Evolutionary conservation across 2,329 filamentous ascomycete species (phyloP), one percentile per base, ranked within the genome.

Genomic region (Hypoxylon sp.): DNA sequence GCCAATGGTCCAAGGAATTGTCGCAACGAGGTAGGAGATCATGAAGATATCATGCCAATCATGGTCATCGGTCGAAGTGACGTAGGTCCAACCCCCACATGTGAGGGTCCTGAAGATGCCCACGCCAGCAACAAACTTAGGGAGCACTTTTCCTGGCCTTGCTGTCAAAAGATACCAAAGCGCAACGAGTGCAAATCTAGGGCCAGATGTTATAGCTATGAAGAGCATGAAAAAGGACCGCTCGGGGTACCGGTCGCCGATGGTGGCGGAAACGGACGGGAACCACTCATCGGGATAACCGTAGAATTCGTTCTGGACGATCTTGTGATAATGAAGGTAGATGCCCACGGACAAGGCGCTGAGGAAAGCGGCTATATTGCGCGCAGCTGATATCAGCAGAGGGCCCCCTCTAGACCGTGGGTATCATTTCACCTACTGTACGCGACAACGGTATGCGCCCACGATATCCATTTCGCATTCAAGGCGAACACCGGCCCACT

Each of bases 41-140:
- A 99, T 99, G 80, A 99, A 95, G 70, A 98, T 95, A 78, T 99
- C 96, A 80, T 99, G 96, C 95, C 94, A 98, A 81, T 97, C 90
- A 81, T 99, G 96, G 79, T 98, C 94, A 79, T 99, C 96, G 48
- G 96, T 99, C 69, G 96, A 98, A 27, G 96, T 99, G 69, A 99
- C 90, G 81, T 98, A 99, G 59, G 96, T 98, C 95, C 96, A 99
- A 66, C 96, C 96, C 75, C 95, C 96, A 78, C 96, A 99, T 3
- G 94, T 97, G 65, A 98, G 83, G 8, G 95, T 98, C 75, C 96
- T 90, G 77, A 98, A 91, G 58, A 98, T 73, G 62, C 96, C 96
- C 75, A 93, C 90, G 44, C 87, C 87, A 50, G 91, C 91, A 68
- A 98, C 87, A 70, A 96, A 90, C 78, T 93, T 94, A 17, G 97